A percentile compares a stretch with the other conserved stretches of the same genome.
These are phyloP conservation scores for Passiflora organensis DNA, from an alignment of 345 rosid genomes.

Conservation along the genomic window DNA sequence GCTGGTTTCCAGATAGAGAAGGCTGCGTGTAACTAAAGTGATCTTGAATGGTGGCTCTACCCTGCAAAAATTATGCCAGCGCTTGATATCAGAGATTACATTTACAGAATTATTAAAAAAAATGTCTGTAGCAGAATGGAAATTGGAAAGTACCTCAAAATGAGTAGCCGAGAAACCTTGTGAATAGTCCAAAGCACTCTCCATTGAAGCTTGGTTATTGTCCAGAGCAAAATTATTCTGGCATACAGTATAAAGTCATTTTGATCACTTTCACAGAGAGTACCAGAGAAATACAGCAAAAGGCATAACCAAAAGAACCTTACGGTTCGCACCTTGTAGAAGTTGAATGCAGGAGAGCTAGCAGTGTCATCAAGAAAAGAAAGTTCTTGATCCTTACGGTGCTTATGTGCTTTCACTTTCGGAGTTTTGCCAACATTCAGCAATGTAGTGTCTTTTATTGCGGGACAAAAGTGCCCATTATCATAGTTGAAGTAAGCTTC, in stretches of 20 bases:
- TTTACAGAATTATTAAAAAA: slow-evolving; percentile 4
- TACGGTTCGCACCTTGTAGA: slow-evolving; percentile 37
- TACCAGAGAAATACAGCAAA: background rate
- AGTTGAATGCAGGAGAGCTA: slow-evolving; percentile 63
- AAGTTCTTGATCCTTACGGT: slow-evolving; percentile 29
- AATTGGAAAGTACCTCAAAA: slow-evolving; percentile 42
- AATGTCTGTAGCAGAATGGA: background rate
- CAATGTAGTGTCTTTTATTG: slow-evolving; percentile 15
- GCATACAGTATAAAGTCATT: background rate
- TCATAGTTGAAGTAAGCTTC: slow-evolving; percentile 21
- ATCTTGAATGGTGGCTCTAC: slow-evolving; percentile 43
- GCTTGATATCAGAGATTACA: slow-evolving; percentile 2
- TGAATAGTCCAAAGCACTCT: slow-evolving; percentile 53
- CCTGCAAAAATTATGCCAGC: slow-evolving; percentile 27
- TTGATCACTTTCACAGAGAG: background rate
- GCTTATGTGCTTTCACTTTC: slow-evolving; percentile 33
- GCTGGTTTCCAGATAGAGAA: slow-evolving; percentile 35
- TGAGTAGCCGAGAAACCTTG: slow-evolving; percentile 64
- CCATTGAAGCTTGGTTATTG: slow-evolving; percentile 37
- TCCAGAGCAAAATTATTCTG: slow-evolving; percentile 35
- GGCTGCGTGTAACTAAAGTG: slow-evolving; percentile 36
- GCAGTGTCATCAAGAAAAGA: slow-evolving; percentile 86
- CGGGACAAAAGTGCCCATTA: slow-evolving; percentile 11
- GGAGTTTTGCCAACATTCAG: slow-evolving; percentile 26
- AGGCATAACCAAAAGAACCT: background rate